Evolutionary conservation across 75 land plant genomes (phyloP), one percentile per base, ranked within the genome.

Genomic region (Pinus taeda): DNA sequence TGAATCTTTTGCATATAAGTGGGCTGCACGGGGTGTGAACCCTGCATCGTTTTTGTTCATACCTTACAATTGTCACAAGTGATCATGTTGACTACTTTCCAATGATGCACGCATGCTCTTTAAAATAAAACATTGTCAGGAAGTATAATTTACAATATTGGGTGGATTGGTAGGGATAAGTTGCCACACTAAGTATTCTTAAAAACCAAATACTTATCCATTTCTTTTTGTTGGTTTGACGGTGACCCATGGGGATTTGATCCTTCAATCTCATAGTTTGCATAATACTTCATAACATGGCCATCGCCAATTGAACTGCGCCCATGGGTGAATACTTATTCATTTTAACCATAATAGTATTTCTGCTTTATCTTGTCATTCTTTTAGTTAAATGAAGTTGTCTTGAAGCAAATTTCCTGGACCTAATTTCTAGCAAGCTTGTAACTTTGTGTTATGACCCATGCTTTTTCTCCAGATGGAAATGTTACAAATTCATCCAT

Each of bases 381-480:
- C 45, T n/a, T 18, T 67, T 67, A 42, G 20, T 39, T 21, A 39
- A 67, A 14, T 67, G 42, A 17, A 11, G 49, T 21, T 67, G 42
- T 64, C 67, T 33, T 37, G 33, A 1, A 15, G 15, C 30, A 29
- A 26, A 15, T 29, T 64, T 13, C 33, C 30, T 64, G 15, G 67
- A 33, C 39, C 3, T 64, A 64, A 65, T 15, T 36, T 29, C 36
- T 15, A 65, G 18, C 33, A 15, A 36, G 6, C 36, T 49, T 49
- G 55, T 49, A 5, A 33, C 33, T 33, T 33, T 33, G 33, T 33
- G 5, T 29, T 65, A 65, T 42, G 21, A 21, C 42, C 18, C 14
- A 8, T 37, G 78, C 58, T 14, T 57, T 26, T n/a, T 26, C 63
- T 69, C 4, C 75, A 92, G 85, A 49, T 57, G 53, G 6, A 11